Evolutionary conservation across 2,329 filamentous ascomycete species (phyloP), one percentile per base, ranked within the genome.

Genomic region (Fusarium sp.): DNA sequence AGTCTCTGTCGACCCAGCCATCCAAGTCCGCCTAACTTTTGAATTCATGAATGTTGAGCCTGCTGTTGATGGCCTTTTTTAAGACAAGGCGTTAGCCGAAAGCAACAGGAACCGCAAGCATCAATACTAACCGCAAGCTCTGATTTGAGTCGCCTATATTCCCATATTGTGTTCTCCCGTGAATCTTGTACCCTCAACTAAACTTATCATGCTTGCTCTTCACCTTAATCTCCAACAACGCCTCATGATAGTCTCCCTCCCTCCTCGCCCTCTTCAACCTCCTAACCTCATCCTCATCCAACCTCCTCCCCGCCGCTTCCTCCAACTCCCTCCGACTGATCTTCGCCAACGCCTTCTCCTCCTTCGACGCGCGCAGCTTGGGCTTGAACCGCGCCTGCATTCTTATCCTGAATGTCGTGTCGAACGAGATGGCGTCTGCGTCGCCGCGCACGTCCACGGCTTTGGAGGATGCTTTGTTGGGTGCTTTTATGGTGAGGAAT

Each of bases 301-400:
- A 82, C 65, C 86, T 87, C 69, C 95, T 85, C 2, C 95, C 95
- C 1, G 92, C 94, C 7, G 93, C 91, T 51, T 91, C 91, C 83
- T 98, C 95, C 52, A 98, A 85, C 83, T 98, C 94, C 78, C 92
- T 92, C 70, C 93, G 88, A 79, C 92, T 96, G 65, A 99, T 94
- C 85, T 96, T 97, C 77, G 96, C 92, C 75, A 89, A 88, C 1
- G 93, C 93, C 85, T 93, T 96, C 73, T 94, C 93, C 80, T 95
- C 94, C 83, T 95, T 97, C 2, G 88, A 90, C 15, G 92, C 92
- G 82, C 92, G 93, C 51, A 96, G 83, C 72, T 89, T 89, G 14
- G 96, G 95, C 86, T 98, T 98, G 85, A 97, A 98, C 57, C 94
- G 88, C 28, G 96, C 94, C 84, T 98, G 96, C 95, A 98, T 98